Base-by-base conservation (phyloP, 1,284 basidiomycete species). In the Cryptococcus amylolentus region DNA sequence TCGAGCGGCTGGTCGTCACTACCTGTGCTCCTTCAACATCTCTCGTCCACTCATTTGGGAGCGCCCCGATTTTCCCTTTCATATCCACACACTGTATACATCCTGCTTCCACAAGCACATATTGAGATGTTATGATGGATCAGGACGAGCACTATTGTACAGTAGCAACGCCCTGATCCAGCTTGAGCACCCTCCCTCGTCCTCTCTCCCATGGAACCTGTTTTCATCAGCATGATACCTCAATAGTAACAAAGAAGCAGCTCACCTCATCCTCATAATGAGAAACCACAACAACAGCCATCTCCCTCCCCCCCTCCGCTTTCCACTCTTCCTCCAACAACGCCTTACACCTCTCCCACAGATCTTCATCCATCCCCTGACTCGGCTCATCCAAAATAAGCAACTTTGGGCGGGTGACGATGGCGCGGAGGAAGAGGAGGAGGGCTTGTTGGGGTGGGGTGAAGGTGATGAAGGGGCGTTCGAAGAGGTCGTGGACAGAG, bases 311-410 rank as follows among this genome's bases (percentile, higher is more conserved):
- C 48, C 68, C 62, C 35, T 56, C 55, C 13, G 38, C 42, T 20
- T 83, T 73, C 45, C 82, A 84, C n/a, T 82, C 79, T 10, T 80
- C 77, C 38, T 79, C 73, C 37, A 97, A 71, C 67, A 90, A 88
- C 43, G 63, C 65, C 58, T 83, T 80, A 45, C 86, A 87, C 44
- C 81, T 82, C 13, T 73, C 76, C 48, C 93, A 83, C 83, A 90
- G 89, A 9, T 74, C 77, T 54, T 85, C 85, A 66, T 89, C 88
- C 88, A 96, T 92, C 31, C 91, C 92, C 31, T 88, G 85, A 83
- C 89, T 91, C 12, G 87, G 88, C 72, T 97, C 93, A 68, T 97
- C 93, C 39, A 96, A 78, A 12, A 96, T 80, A 10, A 96, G 79
- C 39, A 97, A 68, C 44, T 81, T 82, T 1, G 89, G 77, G 10